These are phyloP conservation scores for Aciculosporium take DNA, from an alignment of 2,329 filamentous ascomycete genomes.

Conservation along the genomic window DNA sequence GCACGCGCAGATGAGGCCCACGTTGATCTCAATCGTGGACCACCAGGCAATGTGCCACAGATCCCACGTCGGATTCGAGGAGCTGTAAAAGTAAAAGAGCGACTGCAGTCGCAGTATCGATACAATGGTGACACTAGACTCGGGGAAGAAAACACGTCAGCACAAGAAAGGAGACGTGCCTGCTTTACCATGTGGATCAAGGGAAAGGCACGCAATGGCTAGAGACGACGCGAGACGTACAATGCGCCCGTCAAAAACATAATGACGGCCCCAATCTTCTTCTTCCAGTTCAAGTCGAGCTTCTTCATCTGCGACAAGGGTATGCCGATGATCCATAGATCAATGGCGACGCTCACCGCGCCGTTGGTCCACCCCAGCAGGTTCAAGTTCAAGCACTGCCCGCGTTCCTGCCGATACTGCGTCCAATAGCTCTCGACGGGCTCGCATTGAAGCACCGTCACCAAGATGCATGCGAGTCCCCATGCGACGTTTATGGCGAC, in stretches of 20 bases:
- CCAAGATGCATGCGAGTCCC: background rate
- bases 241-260: slow-evolving; percentile 6
- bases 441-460: slow-evolving; percentile 3
- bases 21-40: slow-evolving; percentile 7
- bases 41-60: slow-evolving; percentile 5
- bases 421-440: slow-evolving; percentile 3
- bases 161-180: background rate
- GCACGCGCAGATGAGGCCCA: slow-evolving; percentile 6
- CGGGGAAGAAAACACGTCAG: background rate
- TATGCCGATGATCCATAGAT: slow-evolving; percentile 6
- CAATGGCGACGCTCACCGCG: slow-evolving; percentile 3
- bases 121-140: slow-evolving; percentile 5
- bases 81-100: slow-evolving; percentile 3
- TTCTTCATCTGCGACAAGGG: slow-evolving; percentile 5
- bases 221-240: background rate
- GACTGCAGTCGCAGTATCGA: slow-evolving; percentile 6
- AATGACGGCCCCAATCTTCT: slow-evolving; percentile 4
- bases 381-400: slow-evolving; percentile 5
- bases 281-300: slow-evolving; percentile 4
- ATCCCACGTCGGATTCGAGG: slow-evolving; percentile 6
- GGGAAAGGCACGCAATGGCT: background rate
- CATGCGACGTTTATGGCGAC: background rate
- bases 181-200: background rate
- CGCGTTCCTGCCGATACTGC: slow-evolving; percentile 1
- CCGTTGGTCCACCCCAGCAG: slow-evolving; percentile 4